phyloP scores from a whole-genome alignment of 495 filamentous ascomycete genomes.

The Penicillium cosmopolitanum region DNA sequence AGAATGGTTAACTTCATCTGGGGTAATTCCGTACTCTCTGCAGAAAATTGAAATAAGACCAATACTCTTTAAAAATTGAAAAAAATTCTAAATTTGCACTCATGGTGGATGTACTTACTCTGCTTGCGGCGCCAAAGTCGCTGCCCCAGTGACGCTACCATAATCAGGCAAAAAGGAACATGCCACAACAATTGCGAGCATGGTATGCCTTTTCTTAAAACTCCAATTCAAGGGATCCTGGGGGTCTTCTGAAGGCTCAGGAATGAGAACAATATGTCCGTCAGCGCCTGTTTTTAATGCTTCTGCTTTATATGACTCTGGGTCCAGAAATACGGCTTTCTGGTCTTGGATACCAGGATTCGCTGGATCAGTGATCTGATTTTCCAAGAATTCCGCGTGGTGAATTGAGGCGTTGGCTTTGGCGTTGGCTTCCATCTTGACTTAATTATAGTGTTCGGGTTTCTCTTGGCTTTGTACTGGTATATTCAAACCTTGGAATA shows the following conservation, averaged over 20 bases:
- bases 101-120: not conserved
- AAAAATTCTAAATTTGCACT: too few species aligned
- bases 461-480: too few species aligned
- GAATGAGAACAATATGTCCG: not conserved
- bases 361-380: not conserved
- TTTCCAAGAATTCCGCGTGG: not conserved
- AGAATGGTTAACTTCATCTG: not conserved
- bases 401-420: not conserved
- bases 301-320: not conserved
- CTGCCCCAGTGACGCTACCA: constrained; percentile 1
- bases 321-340: not conserved
- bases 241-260: not conserved
- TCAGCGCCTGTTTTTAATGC: not conserved
- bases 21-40: not conserved
- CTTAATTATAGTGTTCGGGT: too few species aligned
- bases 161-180: not conserved
- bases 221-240: not conserved
- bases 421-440: too few species aligned
- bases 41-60: too few species aligned
- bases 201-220: not conserved
- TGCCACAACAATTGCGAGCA: not conserved
- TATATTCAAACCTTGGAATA: too few species aligned
- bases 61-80: too few species aligned
- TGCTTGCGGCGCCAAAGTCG: not conserved
- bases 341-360: not conserved